Evolutionary conservation across 805 yeast species (phyloP), one percentile per base, ranked within the genome.

Genomic region (Zygosaccharomyces bisporus): DNA sequence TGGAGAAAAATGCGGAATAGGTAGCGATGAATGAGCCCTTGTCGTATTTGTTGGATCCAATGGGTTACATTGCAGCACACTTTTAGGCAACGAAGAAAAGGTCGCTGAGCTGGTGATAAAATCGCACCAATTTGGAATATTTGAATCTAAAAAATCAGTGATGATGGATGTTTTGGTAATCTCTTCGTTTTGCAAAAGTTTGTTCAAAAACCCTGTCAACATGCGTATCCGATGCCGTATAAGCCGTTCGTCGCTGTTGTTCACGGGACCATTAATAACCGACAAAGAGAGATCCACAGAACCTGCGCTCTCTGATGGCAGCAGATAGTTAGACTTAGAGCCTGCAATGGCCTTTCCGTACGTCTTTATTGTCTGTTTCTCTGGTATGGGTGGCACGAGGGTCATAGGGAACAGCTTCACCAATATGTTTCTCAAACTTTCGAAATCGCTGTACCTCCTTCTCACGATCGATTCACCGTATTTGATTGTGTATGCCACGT

Each of bases 311-410:
- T 62, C 66, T 4, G 63, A 47, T 10, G 67, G 66, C 34, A 62
- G 41, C 13, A 55, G 18, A 39, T 58, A 61, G 17, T 50, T 58
- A 2, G 65, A 54, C 19, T 54, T 56, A 13, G 61, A 51, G 3
- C 62, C 58, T 2, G 66, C 53, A 13, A 63, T 56, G 2, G 66
- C 50, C 39, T 58, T 61, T 14, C 67, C 55, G 44, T 61, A 63
- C 23, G 58, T 63, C 41, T 59, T 64, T 4, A 65, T 49, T 7
- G 60, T 51, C 47, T 85, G 90, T 61, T 85, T 85, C 69, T 82
- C 86, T 0, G 99, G 99, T n/a, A 93, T 87, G 0, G 97, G 95
- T 2, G 99, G 98, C 1, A 93, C 76, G 3, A 93, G 73, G 4
- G 80, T 67, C 30, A 91, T 80, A 1, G 98, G 97, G 56, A 86